Base-by-base conservation (phyloP, 2,329 filamentous ascomycete genomes). In the Macrophomina pseudophaseolina region DNA sequence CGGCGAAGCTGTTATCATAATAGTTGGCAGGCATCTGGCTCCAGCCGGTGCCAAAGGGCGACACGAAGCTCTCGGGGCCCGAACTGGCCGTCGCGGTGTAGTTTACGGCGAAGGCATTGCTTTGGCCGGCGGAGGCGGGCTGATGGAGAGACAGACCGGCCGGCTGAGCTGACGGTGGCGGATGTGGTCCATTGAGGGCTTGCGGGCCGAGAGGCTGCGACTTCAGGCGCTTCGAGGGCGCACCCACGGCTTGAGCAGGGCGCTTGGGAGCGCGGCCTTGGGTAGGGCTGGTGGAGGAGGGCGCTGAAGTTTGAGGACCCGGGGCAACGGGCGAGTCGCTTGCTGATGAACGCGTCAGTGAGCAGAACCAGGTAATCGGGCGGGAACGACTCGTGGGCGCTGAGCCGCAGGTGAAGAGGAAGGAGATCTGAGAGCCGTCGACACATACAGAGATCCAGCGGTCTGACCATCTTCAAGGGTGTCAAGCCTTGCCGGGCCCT, bases 401-500 rank as follows among this genome's bases (percentile, higher is more conserved):
- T 9, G 58, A 49, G 44, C 58, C 58, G 42, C 44, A 59, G 54
- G 48, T 38, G 46, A 66, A 54, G 58, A 63, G 48, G 46, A 59
- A 66, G 38, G 58, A 63, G 64, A 66, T 58, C 44, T 42, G 46
- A 52, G 54, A 48, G 38, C 40, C 28, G 38, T 63, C 49, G 40
- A 66, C 65, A 66, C 65, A 54, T 66, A 66, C 65, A 52, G 49
- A 52, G 49, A 66, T 62, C 52, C 65, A 52, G 65, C 56, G 65
- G 40, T 62, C 65, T 66, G 58, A 63, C 65, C 65, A 66, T 66
- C 48, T 66, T 66, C 48, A 66, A 54, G 65, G 65, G 56, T 66
- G 58, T 65, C 63, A 52, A 65, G 63, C 49, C 63, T 65, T 30
- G 51, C 51, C 65, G 28, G 65, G 65, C 65, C 65, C 65, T 66